Evolutionary conservation across 73 alveolate species (phyloP).

Genomic region (Paramecium caudatum): DNA sequence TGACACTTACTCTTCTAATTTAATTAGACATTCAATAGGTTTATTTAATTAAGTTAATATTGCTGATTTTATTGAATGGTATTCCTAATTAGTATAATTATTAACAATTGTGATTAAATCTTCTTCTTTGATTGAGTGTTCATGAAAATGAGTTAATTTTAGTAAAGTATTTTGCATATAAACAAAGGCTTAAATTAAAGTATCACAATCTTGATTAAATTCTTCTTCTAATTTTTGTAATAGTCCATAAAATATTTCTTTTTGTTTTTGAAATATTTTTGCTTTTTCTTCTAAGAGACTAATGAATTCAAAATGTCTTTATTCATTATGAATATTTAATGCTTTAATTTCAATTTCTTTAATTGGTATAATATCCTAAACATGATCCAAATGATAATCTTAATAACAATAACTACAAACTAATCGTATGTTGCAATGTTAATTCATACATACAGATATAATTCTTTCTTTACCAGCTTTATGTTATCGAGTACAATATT

Average conservation of each 20-base stretch:
- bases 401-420: slow-evolving; percentile 36
- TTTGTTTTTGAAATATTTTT: neutral
- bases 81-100: slow-evolving; percentile 3
- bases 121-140: slow-evolving; percentile 26
- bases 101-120: neutral
- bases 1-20: neutral
- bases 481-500: slow-evolving; percentile 28
- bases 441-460: slow-evolving; percentile 5
- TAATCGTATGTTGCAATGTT: slow-evolving; percentile 11
- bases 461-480: slow-evolving; percentile 19
- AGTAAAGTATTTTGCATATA: slow-evolving; percentile 16
- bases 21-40: slow-evolving; percentile 19
- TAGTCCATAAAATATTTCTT: neutral
- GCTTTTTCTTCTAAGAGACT: slow-evolving; percentile 39
- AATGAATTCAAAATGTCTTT: slow-evolving; percentile 17
- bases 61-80: neutral
- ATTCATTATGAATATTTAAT: slow-evolving; percentile 32
- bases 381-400: slow-evolving; percentile 26
- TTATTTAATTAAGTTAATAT: neutral
- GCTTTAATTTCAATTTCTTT: neutral
- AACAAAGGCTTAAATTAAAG: slow-evolving; percentile 7
- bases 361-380: neutral
- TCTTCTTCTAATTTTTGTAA: neutral
- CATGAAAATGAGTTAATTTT: neutral
- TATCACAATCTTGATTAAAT: slow-evolving; percentile 29